Evolutionary conservation across 2,329 filamentous ascomycete species (phyloP), one percentile per base, ranked within the genome.

Genomic region (Diaporthe caulivora): DNA sequence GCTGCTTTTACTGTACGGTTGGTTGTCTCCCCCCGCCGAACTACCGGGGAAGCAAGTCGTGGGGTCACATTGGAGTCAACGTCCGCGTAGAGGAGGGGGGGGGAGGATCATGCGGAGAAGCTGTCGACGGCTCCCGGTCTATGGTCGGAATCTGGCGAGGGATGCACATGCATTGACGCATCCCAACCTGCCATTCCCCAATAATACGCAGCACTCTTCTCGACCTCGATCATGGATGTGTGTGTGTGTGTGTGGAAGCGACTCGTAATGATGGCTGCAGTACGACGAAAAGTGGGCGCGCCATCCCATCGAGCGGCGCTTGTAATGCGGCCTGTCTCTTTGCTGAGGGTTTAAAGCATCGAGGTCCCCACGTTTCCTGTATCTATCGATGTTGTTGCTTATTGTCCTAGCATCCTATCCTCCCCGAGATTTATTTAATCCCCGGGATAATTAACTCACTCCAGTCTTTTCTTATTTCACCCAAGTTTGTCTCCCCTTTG

Each of bases 261-360:
- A 17, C 49, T 70, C 67, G 67, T 70, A 70, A 58, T 58, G 54
- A 31, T 9, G 60, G 54, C 40, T 70, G 68, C 54, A 60, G 54
- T 70, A 21, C 68, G 44, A 60, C 54, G 42, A 70, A 29, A 51
- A 60, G 34, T 40, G n/a, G 10, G 44, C n/a, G n/a, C 2, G 8
- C 18, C 24, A 21, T n/a, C n/a, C n/a, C n/a, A 44, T 10, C 17
- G 26, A 24, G 17, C 42, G 42, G 29, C 40, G 18, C 58, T 31
- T 47, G 24, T 11, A 18, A 40, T 26, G n/a, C 37, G 31, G n/a
- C 31, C 31, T 34, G 37, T 7, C 24, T 44, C 44, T 31, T 29
- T 10, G 44, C 29, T 51, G 68, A 53, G 24, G 10, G 24, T n/a
- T 60, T 62, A 62, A 71, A 62, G 44, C 8, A 42, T 29, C 17